Evolutionary conservation across 2,329 filamentous ascomycete species (phyloP).

Genomic region (Colletotrichum karsti): DNA sequence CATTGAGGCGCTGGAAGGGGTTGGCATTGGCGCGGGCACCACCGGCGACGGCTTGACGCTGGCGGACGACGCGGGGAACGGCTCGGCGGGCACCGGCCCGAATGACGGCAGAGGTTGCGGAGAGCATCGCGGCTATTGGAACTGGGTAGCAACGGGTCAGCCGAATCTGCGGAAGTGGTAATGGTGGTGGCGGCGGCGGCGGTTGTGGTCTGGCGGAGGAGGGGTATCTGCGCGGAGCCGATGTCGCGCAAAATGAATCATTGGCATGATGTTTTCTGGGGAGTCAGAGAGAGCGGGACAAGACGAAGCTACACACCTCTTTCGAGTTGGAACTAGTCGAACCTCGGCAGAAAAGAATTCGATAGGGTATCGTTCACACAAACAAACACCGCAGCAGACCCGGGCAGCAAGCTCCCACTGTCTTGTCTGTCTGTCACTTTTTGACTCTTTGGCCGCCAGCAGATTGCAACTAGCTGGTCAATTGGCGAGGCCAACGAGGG

Average conservation of each 20-base stretch:
- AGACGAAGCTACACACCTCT: slow-evolving; percentile 6
- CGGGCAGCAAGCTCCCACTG: not conserved
- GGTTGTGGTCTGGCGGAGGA: slow-evolving; percentile 18
- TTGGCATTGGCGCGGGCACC: slow-evolving; percentile 36
- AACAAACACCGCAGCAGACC: not conserved
- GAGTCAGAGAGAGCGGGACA: not conserved
- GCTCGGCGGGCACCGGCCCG: slow-evolving; percentile 53
- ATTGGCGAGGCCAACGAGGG: slow-evolving; percentile 12
- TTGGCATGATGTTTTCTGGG: not conserved
- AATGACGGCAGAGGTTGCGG: slow-evolving; percentile 49
- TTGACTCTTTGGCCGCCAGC: not conserved
- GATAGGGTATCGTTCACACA: not conserved
- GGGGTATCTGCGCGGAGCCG: slow-evolving; percentile 3
- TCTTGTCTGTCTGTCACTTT: not conserved
- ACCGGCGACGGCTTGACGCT: slow-evolving; percentile 30
- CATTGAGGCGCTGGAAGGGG: slow-evolving; percentile 29
- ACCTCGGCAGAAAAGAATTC: not conserved
- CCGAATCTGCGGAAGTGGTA: not conserved
- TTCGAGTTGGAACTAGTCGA: not conserved
- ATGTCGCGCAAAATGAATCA: not conserved
- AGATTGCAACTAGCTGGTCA: not conserved
- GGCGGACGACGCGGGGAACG: slow-evolving; percentile 40
- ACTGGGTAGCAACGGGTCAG: slow-evolving; percentile 3
- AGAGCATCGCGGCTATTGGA: slow-evolving; percentile 46
- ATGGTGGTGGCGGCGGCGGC: not conserved